Evolutionary conservation across 257 asterid genomes (phyloP), one percentile per base, ranked within the genome.

Genomic region (Linderniella brevidens): DNA sequence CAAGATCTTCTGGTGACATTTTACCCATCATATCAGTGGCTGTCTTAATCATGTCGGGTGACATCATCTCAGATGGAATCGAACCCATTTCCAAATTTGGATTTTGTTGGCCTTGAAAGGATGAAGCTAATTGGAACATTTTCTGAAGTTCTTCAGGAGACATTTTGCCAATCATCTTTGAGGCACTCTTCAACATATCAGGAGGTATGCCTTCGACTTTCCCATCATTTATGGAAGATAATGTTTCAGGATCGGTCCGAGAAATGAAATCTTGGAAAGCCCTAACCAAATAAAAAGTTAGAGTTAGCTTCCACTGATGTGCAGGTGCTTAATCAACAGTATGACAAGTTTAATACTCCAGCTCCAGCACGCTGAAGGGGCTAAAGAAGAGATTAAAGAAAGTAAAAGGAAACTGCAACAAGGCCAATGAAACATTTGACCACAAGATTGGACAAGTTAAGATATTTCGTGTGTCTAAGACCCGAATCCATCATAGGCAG

Each of bases 1-100:
- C 62, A 13, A 62, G 71, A 54, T 90, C 99, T 53, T 77, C 94
- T 17, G 86, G 73, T 51, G 99, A 79, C 93, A 90, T 79, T 70
- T 81, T 85, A 59, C 78, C 57, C 92, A 85, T 90, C 87, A 90
- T 73, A 37, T 81, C 92, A 25, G 69, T 64, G 17, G 96, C 96
- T 80, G 74, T 79, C 70, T 85, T 90, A 60, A 85, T 73, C 94
- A 85, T 79, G 52, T 81, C 93, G 9, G 96, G 94, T 8, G 82
- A 35, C 62, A 75, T 40, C 62, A 75, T 40, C 14, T 64, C 64
- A 37, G 96, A 65, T 35, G 81, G 83, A 44, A 69, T 58, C 19
- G 80, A 55, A 12, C 78, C 78, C 39, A 63, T 70, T 57, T 56
- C 63, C 52, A 68, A 68, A 69, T 69, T 57, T 43, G 76, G 79